phyloP scores from a whole-genome alignment of 2,329 filamentous ascomycete genomes.

The Cordyceps farinosa region DNA sequence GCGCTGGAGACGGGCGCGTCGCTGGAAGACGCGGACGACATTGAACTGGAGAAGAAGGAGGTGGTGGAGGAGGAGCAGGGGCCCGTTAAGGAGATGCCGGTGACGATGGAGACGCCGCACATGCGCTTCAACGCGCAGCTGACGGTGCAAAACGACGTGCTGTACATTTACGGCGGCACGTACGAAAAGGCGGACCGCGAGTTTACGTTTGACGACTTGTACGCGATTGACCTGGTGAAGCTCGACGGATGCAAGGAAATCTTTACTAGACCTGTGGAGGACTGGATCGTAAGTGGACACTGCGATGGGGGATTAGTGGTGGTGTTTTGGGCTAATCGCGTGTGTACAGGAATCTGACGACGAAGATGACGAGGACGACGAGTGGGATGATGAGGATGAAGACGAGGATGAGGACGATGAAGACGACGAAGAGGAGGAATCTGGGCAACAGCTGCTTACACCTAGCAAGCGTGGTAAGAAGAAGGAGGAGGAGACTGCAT shows the following conservation, averaged over 20 bases:
- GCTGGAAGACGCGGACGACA: conserved; percentile 49
- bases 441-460: conserved; percentile 42
- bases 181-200: conserved; percentile 94
- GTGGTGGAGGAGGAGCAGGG: conserved; percentile 54
- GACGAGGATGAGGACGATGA: conserved; percentile 49
- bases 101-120: conserved; percentile 82
- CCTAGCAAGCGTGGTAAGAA: conserved; percentile 57
- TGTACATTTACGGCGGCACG: conserved; percentile 94
- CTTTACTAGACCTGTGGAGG: conserved; percentile 76
- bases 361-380: conserved; percentile 56
- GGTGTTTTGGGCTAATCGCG: conserved; percentile 35
- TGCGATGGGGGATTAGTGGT: conserved; percentile 14
- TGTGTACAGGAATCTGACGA: conserved; percentile 52
- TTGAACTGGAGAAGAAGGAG: conserved; percentile 49
- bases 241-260: conserved; percentile 91
- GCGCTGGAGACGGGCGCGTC: conserved; percentile 74
- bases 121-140: conserved; percentile 87
- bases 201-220: conserved; percentile 93
- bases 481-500: conserved; percentile 41
- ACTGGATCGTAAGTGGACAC: conserved; percentile 64
- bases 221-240: conserved; percentile 89
- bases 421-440: conserved; percentile 46
- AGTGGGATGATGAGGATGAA: conserved; percentile 52
- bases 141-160: conserved; percentile 83
- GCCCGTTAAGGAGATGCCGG: conserved; percentile 58